These are phyloP conservation scores for Candolleomyces aberdarensis DNA, from an alignment of 768 basidiomycete species.

Conservation along the genomic window DNA sequence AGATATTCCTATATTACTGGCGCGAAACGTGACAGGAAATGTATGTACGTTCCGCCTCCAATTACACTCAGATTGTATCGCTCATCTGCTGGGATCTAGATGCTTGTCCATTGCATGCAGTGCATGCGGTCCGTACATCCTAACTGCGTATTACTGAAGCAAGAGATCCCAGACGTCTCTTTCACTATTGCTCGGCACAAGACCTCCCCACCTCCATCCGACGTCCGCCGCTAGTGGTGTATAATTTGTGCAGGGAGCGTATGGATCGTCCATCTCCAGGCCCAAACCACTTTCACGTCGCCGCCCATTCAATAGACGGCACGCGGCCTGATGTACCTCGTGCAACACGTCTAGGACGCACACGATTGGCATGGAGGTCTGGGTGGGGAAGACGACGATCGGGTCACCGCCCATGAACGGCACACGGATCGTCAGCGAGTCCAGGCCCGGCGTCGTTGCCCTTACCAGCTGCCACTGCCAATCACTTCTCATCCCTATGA, in stretches of 20 bases:
- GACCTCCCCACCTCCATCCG: constrained; percentile 5
- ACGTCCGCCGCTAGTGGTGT: background rate
- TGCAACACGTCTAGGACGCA: background rate
- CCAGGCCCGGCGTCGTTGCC: background rate
- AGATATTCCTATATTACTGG: too few species aligned
- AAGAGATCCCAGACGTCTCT: constrained; percentile 3
- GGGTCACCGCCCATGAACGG: background rate
- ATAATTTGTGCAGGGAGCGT: background rate
- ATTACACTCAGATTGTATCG: too few species aligned
- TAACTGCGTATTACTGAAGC: background rate
- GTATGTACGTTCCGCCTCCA: too few species aligned
- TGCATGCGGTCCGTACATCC: background rate
- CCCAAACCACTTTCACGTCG: background rate
- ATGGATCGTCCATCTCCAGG: background rate
- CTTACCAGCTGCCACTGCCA: background rate
- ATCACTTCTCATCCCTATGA: background rate
- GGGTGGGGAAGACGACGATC: constrained; percentile 4
- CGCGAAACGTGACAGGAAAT: too few species aligned
- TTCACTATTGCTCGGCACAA: background rate
- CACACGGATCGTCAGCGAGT: constrained; percentile 3
- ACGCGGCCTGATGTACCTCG: background rate
- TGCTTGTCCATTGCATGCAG: too few species aligned
- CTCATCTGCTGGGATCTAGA: too few species aligned
- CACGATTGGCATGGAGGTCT: background rate
- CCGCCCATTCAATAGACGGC: background rate